Conservation (phyloP, 495 filamentous ascomycete species). For the Chaetomium cochliodes region DNA sequence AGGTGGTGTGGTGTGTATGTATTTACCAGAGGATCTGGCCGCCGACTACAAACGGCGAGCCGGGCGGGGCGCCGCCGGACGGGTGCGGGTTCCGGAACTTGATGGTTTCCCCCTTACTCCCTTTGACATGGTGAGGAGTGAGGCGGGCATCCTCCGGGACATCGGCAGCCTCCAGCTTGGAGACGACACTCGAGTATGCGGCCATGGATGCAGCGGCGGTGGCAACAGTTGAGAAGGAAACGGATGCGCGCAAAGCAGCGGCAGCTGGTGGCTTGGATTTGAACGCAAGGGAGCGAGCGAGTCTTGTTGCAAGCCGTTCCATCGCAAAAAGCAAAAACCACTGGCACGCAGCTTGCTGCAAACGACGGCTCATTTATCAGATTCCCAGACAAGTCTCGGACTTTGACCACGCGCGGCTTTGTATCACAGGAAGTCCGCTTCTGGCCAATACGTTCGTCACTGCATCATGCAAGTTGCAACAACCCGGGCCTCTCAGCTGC, state of each 20-base stretch:
- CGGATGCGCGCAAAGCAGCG: slow-evolving; percentile 14
- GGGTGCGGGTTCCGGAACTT: slow-evolving; percentile 40
- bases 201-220: slow-evolving; percentile 23
- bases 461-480: neutral
- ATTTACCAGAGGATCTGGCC: slow-evolving; percentile 20
- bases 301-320: slow-evolving; percentile 3
- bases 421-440: neutral
- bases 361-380: neutral
- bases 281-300: neutral
- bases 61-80: slow-evolving; percentile 22
- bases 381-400: neutral
- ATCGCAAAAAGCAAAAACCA: neutral
- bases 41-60: neutral
- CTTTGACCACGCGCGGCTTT: neutral
- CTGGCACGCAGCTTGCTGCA: neutral
- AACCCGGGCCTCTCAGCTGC: neutral
- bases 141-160: slow-evolving; percentile 31
- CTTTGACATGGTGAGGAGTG: slow-evolving; percentile 38
- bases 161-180: slow-evolving; percentile 26
- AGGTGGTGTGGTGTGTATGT: neutral
- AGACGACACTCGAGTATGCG: slow-evolving; percentile 23
- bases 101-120: slow-evolving; percentile 34
- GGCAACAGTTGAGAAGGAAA: slow-evolving; percentile 20
- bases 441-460: neutral
- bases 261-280: neutral